A percentile compares a stretch with the other conserved stretches of the same genome.
Conservation (phyloP, 2,329 filamentous ascomycete species). For the Didymella exigua region DNA sequence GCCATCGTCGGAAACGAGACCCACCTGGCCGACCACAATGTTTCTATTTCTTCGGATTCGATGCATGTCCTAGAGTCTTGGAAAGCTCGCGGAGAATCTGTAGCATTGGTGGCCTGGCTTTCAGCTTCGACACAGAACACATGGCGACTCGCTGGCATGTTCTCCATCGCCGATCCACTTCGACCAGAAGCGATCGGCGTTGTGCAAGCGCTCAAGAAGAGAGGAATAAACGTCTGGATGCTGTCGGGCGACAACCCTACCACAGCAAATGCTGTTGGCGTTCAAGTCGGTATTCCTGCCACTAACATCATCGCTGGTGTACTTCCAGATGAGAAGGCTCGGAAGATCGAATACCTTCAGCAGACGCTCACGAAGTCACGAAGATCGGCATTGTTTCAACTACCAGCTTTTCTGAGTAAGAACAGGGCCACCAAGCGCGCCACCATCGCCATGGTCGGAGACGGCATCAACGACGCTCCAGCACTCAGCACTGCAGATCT, state of each 20-base stretch:
- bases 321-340: constrained; percentile 80
- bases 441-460: constrained; percentile 81
- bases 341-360: constrained; percentile 64
- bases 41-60: constrained; percentile 34
- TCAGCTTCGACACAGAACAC: constrained; percentile 8
- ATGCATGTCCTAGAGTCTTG: constrained; percentile 41
- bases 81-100: constrained; percentile 51
- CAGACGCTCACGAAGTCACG: constrained; percentile 35
- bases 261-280: constrained; percentile 81
- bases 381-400: constrained; percentile 24
- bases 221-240: constrained; percentile 83
- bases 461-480: constrained; percentile 85
- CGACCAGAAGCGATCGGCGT: constrained; percentile 72
- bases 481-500: constrained; percentile 81
- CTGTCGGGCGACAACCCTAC: constrained; percentile 87
- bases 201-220: constrained; percentile 66
- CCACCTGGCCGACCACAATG: constrained; percentile 60
- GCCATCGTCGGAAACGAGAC: constrained; percentile 75
- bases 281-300: constrained; percentile 72
- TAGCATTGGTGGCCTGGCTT: constrained; percentile 48
- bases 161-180: constrained; percentile 82
- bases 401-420: constrained; percentile 21
- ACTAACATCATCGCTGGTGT: constrained; percentile 85
- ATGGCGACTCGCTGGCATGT: constrained; percentile 64
- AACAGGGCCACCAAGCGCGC: constrained; percentile 45